Conservation (phyloP, 208 protist genomes). For the Strigomonas culicis region DNA sequence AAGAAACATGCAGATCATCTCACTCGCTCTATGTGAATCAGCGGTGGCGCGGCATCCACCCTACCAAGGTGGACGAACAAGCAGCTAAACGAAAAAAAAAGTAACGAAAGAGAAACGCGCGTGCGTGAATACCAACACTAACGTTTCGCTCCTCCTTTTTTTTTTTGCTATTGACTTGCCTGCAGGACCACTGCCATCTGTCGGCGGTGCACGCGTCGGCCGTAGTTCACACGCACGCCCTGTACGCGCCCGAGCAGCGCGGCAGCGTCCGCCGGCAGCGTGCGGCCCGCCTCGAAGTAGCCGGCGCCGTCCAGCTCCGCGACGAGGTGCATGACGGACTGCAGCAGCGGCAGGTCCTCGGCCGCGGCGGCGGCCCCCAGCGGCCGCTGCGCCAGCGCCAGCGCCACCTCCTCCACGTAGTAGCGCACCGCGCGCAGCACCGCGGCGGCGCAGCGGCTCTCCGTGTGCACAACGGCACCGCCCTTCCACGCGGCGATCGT, state of each 20-base stretch:
- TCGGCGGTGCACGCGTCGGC: constrained; percentile 39
- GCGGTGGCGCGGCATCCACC: no score
- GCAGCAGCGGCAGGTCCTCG: constrained; percentile 34
- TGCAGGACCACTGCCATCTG: constrained; percentile 31
- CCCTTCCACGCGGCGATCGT: constrained; percentile 36
- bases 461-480: constrained; percentile 43
- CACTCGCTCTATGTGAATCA: constrained; percentile 6
- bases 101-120: not conserved
- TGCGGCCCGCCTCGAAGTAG: constrained; percentile 42
- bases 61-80: no score
- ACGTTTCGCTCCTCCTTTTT: not conserved
- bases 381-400: constrained; percentile 32
- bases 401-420: constrained; percentile 43
- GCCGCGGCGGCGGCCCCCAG: constrained; percentile 7
- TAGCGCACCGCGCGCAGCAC: constrained; percentile 43
- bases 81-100: no score
- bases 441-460: constrained; percentile 41
- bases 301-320: constrained; percentile 51
- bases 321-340: constrained; percentile 49
- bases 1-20: constrained; percentile 8
- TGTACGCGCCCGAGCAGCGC: constrained; percentile 54
- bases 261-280: constrained; percentile 37
- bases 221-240: constrained; percentile 51
- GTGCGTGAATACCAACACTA: not conserved
- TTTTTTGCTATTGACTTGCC: constrained; percentile 16